Conservation (phyloP, 257 asterid species). For the Solanum virginianum region DNA sequence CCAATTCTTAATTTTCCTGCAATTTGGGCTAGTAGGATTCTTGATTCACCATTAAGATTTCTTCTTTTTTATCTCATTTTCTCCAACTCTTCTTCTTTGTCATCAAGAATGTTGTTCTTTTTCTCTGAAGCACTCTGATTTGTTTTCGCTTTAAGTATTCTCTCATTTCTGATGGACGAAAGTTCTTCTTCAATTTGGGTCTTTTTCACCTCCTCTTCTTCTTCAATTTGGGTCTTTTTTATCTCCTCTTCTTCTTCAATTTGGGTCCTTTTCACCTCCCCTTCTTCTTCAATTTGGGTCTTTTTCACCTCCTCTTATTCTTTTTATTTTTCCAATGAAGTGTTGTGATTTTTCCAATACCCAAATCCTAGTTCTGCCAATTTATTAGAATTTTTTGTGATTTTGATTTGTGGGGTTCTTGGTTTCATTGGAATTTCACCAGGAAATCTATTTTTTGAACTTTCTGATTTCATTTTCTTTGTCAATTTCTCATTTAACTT, state of each 20-base stretch:
- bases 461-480: not conserved
- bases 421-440: not conserved
- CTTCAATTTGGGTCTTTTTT: too few species aligned
- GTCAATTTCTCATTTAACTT: too few species aligned
- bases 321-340: not conserved
- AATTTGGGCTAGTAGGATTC: not conserved
- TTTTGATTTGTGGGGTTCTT: not conserved
- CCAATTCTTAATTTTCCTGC: not conserved
- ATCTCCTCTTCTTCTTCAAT: too few species aligned
- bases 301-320: too few species aligned
- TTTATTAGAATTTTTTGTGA: not conserved
- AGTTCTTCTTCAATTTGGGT: not conserved
- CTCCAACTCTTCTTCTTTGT: not conserved
- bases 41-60: not conserved
- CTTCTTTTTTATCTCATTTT: not conserved
- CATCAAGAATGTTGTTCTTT: not conserved
- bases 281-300: not conserved
- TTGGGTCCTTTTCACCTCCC: too few species aligned
- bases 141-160: not conserved
- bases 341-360: not conserved
- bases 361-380: not conserved
- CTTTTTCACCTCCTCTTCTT: not conserved
- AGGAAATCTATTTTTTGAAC: not conserved
- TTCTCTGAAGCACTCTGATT: not conserved
- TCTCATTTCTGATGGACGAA: not conserved